These are phyloP conservation scores for Aristolochia contorta DNA, from an alignment of 164 flowering plant species.

Conservation along the genomic window DNA sequence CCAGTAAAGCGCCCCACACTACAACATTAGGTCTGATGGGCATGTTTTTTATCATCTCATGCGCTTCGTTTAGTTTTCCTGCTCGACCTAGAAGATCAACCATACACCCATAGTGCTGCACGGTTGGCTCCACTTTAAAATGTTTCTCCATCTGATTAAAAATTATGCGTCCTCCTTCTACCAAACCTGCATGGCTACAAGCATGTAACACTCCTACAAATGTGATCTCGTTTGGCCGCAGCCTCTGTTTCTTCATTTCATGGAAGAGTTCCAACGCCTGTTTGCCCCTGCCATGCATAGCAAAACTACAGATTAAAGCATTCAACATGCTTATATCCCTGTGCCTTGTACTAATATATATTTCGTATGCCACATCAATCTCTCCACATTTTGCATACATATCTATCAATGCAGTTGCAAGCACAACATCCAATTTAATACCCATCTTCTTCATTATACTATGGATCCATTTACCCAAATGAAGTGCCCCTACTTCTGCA, in stretches of 20 bases:
- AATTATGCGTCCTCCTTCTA: conserved; percentile 31
- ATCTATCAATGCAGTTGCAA: conserved; percentile 35
- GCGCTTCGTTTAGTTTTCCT: conserved; percentile 40
- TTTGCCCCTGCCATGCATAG: conserved; percentile 48
- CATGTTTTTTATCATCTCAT: conserved; percentile 33
- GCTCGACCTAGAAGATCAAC: conserved; percentile 62
- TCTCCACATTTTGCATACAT: conserved; percentile 52
- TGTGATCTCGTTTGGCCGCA: conserved; percentile 45
- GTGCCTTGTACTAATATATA: conserved; percentile 24
- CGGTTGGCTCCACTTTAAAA: conserved; percentile 28
- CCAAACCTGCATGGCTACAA: conserved; percentile 57
- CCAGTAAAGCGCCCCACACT: conserved; percentile 47
- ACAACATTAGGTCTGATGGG: conserved; percentile 35
- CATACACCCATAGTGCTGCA: conserved; percentile 62
- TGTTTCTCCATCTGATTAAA: conserved; percentile 28
- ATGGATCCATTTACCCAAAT: conserved; percentile 46
- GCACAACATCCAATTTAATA: conserved; percentile 24
- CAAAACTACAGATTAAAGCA: conserved; percentile 46
- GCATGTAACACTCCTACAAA: conserved; percentile 40
- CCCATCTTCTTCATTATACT: conserved; percentile 28
- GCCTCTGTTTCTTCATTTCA: conserved; percentile 23
- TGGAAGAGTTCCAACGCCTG: conserved; percentile 39
- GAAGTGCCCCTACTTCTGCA: conserved; percentile 40
- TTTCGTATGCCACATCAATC: conserved; percentile 21
- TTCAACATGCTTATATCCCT: conserved; percentile 49